A percentile compares a stretch with the other conserved stretches of the same genome.
phyloP scores from a whole-genome alignment of 352 stramenopile species.

The Phytophthora ohioensis region DNA sequence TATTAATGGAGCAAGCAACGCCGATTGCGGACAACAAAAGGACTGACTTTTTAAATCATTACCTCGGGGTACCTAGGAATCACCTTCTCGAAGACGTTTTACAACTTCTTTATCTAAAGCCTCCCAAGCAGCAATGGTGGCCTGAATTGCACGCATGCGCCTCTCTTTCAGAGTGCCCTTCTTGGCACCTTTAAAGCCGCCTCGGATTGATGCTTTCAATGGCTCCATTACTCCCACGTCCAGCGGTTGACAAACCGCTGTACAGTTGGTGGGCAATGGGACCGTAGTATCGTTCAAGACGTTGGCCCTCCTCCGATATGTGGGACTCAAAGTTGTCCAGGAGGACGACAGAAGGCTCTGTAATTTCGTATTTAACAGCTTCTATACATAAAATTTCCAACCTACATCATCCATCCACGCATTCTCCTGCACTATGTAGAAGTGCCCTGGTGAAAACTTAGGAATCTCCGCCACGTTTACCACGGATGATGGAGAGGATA shows the following conservation, averaged over 20 bases:
- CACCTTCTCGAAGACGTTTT: slow-evolving; percentile 15
- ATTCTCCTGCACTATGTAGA: slow-evolving; percentile 3
- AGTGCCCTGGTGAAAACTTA: neutral
- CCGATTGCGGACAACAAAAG: neutral
- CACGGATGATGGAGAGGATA: slow-evolving; percentile 3
- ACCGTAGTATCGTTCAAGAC: neutral
- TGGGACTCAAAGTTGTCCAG: slow-evolving; percentile 16
- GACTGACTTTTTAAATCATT: neutral
- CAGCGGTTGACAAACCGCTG: slow-evolving; percentile 24
- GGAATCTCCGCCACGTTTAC: slow-evolving; percentile 3
- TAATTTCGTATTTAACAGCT: slow-evolving; percentile 13
- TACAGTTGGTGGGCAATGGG: slow-evolving; percentile 17
- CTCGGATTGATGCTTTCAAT: neutral
- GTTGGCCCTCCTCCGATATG: slow-evolving; percentile 1
- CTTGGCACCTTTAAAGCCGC: neutral
- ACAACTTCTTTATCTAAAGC: slow-evolving; percentile 2
- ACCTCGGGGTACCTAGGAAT: slow-evolving; percentile 8
- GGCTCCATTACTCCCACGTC: slow-evolving; percentile 29
- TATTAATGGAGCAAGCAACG: neutral
- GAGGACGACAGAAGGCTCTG: slow-evolving; percentile 6
- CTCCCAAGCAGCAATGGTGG: slow-evolving; percentile 4
- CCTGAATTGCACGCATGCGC: neutral
- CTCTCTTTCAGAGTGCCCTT: neutral
- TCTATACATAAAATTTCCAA: slow-evolving; percentile 4
- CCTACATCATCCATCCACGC: slow-evolving; percentile 6